A percentile compares a stretch with the other conserved stretches of the same genome.
phyloP scores from a whole-genome alignment of 805 yeast species.

The Maudiozyma bulderi region DNA sequence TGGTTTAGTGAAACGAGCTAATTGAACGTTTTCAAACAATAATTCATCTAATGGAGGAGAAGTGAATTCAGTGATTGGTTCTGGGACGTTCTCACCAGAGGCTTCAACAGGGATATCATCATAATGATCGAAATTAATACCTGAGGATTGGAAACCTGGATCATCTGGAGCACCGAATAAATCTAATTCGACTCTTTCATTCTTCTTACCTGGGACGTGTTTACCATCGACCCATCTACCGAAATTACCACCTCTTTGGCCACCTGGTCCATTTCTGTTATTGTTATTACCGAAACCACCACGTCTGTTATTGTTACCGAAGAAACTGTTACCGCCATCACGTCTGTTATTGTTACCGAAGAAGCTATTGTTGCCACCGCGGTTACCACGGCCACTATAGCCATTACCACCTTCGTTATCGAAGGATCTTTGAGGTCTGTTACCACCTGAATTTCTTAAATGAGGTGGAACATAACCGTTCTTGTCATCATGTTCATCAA shows the following conservation, averaged over 20 bases:
- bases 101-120: conserved; percentile 99
- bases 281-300: conserved; percentile 32
- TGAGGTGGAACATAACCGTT: conserved; percentile 41
- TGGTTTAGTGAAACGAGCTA: conserved; percentile 89
- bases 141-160: conserved; percentile 75
- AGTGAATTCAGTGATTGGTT: conserved; percentile 78
- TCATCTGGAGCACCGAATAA: conserved; percentile 70
- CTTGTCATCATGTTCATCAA: conserved; percentile 27
- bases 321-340: conserved; percentile 22
- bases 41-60: conserved; percentile 85
- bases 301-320: conserved; percentile 20
- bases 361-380: conserved; percentile 1
- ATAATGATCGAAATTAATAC: conserved; percentile 97
- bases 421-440: conserved; percentile 7
- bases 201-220: conserved; percentile 72
- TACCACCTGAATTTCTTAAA: conserved; percentile 29
- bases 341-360: conserved; percentile 15
- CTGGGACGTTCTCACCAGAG: conserved; percentile 89
- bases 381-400: conserved; percentile 7
- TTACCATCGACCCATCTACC: conserved; percentile 84
- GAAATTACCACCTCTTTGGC: conserved; percentile 18
- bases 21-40: conserved; percentile 74
- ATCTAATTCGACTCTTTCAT: conserved; percentile 62
- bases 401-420: background rate
- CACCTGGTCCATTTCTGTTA: conserved; percentile 11